Conservation (phyloP, 495 filamentous ascomycete species). For the Penicillium herquei region DNA sequence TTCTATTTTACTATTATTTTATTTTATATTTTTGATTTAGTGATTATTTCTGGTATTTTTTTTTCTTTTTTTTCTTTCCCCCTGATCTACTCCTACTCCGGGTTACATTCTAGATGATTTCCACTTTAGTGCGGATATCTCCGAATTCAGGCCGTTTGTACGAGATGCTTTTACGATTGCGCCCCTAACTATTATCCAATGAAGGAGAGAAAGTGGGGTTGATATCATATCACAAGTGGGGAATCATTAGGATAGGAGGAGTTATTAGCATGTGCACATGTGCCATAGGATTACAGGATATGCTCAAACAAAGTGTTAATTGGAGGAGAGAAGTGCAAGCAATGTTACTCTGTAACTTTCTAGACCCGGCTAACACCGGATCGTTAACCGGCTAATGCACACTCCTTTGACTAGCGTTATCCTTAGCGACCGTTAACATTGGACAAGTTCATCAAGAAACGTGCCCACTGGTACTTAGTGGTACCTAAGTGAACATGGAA, state of each 20-base stretch:
- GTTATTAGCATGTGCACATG: conserved; percentile 23
- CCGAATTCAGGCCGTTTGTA: background rate
- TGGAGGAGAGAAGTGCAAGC: conserved; percentile 4
- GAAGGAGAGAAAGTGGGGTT: conserved; percentile 19
- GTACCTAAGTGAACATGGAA: no score
- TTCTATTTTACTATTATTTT: background rate
- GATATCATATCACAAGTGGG: conserved; percentile 21
- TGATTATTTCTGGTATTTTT: background rate
- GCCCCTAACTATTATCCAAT: background rate
- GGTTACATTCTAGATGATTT: background rate
- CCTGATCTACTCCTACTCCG: conserved; percentile 2
- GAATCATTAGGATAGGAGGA: background rate
- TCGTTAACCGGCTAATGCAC: conserved; percentile 21
- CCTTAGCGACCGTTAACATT: conserved; percentile 10
- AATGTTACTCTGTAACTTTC: conserved; percentile 34
- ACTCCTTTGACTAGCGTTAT: conserved; percentile 15
- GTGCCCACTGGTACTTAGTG: no score
- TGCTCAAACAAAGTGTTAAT: conserved; percentile 4
- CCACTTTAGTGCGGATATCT: conserved; percentile 3
- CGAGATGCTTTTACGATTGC: no score
- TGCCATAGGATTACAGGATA: conserved; percentile 14
- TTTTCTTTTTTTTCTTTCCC: background rate
- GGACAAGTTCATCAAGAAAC: background rate
- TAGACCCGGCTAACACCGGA: conserved; percentile 29
- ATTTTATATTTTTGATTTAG: background rate